phyloP scores from a whole-genome alignment of 163 green algal genomes.

The Volvox carteri region DNA sequence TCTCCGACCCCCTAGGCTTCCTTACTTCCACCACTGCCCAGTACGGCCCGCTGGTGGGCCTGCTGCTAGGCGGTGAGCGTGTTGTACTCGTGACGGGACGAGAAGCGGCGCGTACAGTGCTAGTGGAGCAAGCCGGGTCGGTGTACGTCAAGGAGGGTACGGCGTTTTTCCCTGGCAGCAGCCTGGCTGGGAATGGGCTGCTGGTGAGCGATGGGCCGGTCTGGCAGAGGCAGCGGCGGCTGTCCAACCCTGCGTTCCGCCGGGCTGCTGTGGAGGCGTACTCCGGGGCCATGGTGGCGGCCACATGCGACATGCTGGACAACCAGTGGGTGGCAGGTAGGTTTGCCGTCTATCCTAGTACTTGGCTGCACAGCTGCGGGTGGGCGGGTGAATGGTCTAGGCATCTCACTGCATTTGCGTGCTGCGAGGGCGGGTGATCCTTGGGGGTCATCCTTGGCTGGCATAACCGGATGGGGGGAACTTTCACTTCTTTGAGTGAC shows the following conservation, averaged over 20 bases:
- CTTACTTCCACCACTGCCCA: not conserved
- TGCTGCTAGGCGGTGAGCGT: slow-evolving; percentile 86
- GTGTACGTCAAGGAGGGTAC: slow-evolving; percentile 76
- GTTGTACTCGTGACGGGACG: slow-evolving; percentile 79
- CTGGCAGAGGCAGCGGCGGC: slow-evolving; percentile 86
- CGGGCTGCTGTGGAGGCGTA: slow-evolving; percentile 84
- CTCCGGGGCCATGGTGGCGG: slow-evolving; percentile 66
- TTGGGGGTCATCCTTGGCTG: too few species aligned
- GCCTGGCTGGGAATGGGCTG: slow-evolving; percentile 87
- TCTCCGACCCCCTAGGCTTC: slow-evolving; percentile 74
- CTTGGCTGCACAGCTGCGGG: too few species aligned
- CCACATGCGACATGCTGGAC: slow-evolving; percentile 51
- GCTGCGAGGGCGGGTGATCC: too few species aligned
- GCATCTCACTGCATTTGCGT: too few species aligned
- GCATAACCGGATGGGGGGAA: too few species aligned
- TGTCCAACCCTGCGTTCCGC: slow-evolving; percentile 90
- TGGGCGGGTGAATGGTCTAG: too few species aligned
- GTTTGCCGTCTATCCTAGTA: too few species aligned
- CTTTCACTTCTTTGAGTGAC: too few species aligned
- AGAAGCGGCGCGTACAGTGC: slow-evolving; percentile 29
- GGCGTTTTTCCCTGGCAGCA: slow-evolving; percentile 91
- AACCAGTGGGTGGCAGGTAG: slow-evolving; percentile 7
- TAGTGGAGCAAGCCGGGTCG: slow-evolving; percentile 33
- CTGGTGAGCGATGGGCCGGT: slow-evolving; percentile 89
- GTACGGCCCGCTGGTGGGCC: slow-evolving; percentile 76